These are phyloP conservation scores for Pelargonium fulgidum DNA, from an alignment of 441 rosid species.

Conservation along the genomic window DNA sequence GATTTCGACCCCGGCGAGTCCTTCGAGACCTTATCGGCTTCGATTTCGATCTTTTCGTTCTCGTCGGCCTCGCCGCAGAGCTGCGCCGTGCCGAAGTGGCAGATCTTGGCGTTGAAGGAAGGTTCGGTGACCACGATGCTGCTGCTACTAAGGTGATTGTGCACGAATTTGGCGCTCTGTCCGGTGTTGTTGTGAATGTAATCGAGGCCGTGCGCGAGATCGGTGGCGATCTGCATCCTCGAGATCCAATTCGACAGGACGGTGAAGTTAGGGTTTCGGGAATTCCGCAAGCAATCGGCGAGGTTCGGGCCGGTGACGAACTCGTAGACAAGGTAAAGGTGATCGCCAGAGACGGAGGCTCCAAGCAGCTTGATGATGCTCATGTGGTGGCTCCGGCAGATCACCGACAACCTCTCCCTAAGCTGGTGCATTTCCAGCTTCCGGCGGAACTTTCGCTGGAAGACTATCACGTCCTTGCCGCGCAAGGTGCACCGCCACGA, in stretches of 20 bases:
- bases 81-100: constrained; percentile 73
- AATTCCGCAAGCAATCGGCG: constrained; percentile 51
- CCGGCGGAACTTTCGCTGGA: constrained; percentile 65
- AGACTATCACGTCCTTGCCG: constrained; percentile 48
- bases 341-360: constrained; percentile 54
- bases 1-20: background rate
- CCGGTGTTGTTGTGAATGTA: constrained; percentile 77
- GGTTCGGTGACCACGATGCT: constrained; percentile 65
- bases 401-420: constrained; percentile 39
- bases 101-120: constrained; percentile 50
- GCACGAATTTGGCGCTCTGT: constrained; percentile 48
- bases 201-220: constrained; percentile 72
- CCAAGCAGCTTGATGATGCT: constrained; percentile 65
- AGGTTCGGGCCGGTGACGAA: constrained; percentile 54
- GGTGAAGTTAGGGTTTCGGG: constrained; percentile 55
- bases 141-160: constrained; percentile 61
- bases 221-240: constrained; percentile 68
- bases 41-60: constrained; percentile 14
- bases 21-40: background rate
- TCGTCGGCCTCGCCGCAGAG: constrained; percentile 59
- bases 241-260: constrained; percentile 66
- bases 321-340: constrained; percentile 64
- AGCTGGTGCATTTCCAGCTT: constrained; percentile 35
- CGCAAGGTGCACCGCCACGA: constrained; percentile 76
- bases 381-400: constrained; percentile 66